Percentiles rank a stretch among this genome's conserved stretches.
Evolutionary conservation across 1,284 basidiomycete species (phyloP).

Genomic region (Bondarzewia mesenterica): DNA sequence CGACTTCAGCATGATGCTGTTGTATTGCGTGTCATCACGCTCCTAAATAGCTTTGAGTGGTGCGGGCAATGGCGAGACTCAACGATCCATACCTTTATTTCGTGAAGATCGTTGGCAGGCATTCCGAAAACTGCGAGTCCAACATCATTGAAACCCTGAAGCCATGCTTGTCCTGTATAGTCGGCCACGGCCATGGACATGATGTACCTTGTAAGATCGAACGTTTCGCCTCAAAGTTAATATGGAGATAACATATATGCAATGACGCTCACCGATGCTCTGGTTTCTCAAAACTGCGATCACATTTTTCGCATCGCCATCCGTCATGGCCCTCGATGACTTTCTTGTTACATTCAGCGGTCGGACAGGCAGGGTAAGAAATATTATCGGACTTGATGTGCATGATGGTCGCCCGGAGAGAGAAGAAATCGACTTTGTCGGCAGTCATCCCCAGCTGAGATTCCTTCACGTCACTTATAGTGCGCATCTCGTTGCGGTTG

Average conservation of each 20-base stretch:
- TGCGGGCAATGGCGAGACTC: background rate
- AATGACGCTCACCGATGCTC: slow-evolving; percentile 58
- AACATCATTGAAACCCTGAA: slow-evolving; percentile 94
- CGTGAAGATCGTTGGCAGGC: slow-evolving; percentile 74
- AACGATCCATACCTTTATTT: slow-evolving; percentile 48
- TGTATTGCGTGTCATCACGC: slow-evolving; percentile 57
- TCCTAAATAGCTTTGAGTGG: slow-evolving; percentile 36
- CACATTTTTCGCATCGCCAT: slow-evolving; percentile 96
- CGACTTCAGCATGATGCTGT: slow-evolving; percentile 56
- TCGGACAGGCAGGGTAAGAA: slow-evolving; percentile 87
- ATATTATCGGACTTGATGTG: slow-evolving; percentile 87
- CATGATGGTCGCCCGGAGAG: slow-evolving; percentile 76
- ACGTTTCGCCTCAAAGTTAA: no score
- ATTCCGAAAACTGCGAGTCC: slow-evolving; percentile 75
- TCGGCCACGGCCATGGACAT: slow-evolving; percentile 87
- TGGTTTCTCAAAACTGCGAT: slow-evolving; percentile 64
- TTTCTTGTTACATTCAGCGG: slow-evolving; percentile 86
- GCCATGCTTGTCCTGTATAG: slow-evolving; percentile 84
- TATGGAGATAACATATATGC: no score
- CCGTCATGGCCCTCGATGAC: slow-evolving; percentile 60
- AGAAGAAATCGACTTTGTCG: slow-evolving; percentile 83
- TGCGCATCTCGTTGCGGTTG: slow-evolving; percentile 66
- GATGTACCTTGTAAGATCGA: no score
- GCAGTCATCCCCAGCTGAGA: slow-evolving; percentile 61
- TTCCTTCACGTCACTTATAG: slow-evolving; percentile 79